Evolutionary conservation across 2,329 filamentous ascomycete genomes (phyloP), one percentile per base, ranked within the genome.

Genomic region (Aspergillus hortae): DNA sequence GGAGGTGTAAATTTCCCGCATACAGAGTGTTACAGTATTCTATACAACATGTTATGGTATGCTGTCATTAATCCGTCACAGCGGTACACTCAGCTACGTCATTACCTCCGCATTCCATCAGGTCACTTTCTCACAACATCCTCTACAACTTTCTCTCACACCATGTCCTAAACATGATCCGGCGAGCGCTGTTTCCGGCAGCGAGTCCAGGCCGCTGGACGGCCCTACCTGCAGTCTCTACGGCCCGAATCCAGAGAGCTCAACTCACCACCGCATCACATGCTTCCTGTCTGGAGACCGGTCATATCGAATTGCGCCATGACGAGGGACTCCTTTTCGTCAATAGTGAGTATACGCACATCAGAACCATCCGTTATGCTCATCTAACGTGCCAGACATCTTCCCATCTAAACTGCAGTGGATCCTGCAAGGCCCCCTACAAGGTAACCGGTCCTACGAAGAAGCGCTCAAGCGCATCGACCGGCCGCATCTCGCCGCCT

Each of bases 291-390:
- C 80, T 88, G 61, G 84, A 88, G 57, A 84, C 84, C 9, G 92
- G 94, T 0, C 91, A 96, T 63, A 96, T 97, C 60, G 77, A 80
- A n/a, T 80, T 88, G 10, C 80, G 78, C 2, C 74, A 86, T 1
- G 88, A 92, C 61, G 90, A 97, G 74, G 86, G 87, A 0, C 85
- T 97, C 43, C 71, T 96, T 6, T 99, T 95, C 74, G 86, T 97
- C 64, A 91, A 95, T 67, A 95, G 89, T 92, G 25, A 27, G 23
- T 43, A 27, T 27, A 14, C 15, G 11, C 27, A 2, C 27, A 11
- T 3, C 27, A 2, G 10, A 1, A 19, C 2, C 9, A 35, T n/a
- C 47, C 27, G 4, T 45, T 46, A 38, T 25, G 23, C 30, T 47
- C 17, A 9, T 35, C 42, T 53, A 41, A 54, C 10, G 15, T 32